Evolutionary conservation across 768 basidiomycete genomes (phyloP), one percentile per base, ranked within the genome.

Genomic region (Termitomyces sp.): DNA sequence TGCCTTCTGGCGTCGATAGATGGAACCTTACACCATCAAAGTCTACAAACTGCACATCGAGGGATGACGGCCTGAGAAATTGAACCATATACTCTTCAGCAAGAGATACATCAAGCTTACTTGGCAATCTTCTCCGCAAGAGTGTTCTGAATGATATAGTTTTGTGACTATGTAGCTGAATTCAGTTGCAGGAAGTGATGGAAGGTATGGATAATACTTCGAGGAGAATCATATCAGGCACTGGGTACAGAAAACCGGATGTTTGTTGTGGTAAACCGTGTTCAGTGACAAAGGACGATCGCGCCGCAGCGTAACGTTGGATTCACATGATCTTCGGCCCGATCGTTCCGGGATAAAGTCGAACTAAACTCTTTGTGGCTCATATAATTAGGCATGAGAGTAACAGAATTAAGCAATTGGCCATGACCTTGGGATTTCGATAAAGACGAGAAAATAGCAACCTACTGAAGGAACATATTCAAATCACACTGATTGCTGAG

Each of bases 21-120:
- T 90, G 95, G 75, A 98, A 99, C 45, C 94, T 85, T 54, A 98
- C 94, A 50, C 93, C 90, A 70, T 99, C 97, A 64, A 94, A 99
- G 74, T 99, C 97, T 54, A 98, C 97, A 65, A 99, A 99, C 57
- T 92, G 84, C 56, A 98, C 89, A 76, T 99, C 97, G 59, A 98
- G 79, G 32, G 90, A 86, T 6, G 90, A 85, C 14, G 96, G 94
- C 71, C 95, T 99, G 69, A 54, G 24, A 26, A 28, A 53, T 66
- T 47, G 68, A 62, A 49, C 45, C 16, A 43, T 16, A 16, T 38
- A 48, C 55, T 26, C 44, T 32, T 52, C 28, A 20, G 3, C 14
- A 22, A 46, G 20, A n/a, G 24, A 30, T 41, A 3, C 28, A 44
- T 49, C 52, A 18, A 5, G 60, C 63, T 65, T 68, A 95, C 96